phyloP scores from a whole-genome alignment of 805 yeast genomes.

The Monosporozyma solicola region DNA sequence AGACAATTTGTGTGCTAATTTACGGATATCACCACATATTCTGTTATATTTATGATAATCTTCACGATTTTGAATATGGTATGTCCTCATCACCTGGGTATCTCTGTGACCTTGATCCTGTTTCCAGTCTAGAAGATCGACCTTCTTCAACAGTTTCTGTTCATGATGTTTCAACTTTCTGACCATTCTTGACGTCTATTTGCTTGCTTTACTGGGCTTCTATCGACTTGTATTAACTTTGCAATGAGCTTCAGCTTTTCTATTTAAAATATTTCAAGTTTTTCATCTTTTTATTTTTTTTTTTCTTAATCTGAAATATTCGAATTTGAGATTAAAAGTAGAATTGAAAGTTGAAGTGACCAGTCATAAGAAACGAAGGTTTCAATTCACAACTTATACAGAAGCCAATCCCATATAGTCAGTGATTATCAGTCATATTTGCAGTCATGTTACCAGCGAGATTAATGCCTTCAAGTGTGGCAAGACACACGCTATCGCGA shows the following conservation, averaged over 20 bases:
- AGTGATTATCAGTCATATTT: background rate
- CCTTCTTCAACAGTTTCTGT: conserved; percentile 87
- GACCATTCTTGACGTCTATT: conserved; percentile 43
- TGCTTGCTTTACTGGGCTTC: background rate
- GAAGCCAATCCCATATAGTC: background rate
- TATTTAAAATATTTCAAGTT: background rate
- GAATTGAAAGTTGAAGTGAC: background rate
- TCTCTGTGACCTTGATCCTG: conserved; percentile 93
- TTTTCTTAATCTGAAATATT: background rate
- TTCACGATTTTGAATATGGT: conserved; percentile 88
- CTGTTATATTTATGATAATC: conserved; percentile 92
- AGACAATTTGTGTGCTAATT: conserved; percentile 78
- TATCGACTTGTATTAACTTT: background rate
- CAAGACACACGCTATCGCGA: background rate
- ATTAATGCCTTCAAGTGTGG: background rate
- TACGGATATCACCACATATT: conserved; percentile 85
- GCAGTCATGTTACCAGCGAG: background rate
- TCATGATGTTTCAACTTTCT: conserved; percentile 91
- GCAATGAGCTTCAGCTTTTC: conserved; percentile 13
- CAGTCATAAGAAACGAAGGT: background rate
- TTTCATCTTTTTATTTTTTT: background rate
- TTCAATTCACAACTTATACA: background rate
- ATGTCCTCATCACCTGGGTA: conserved; percentile 91
- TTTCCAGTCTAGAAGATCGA: conserved; percentile 95
- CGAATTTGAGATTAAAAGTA: background rate